These are phyloP conservation scores for Lecanicillium sp. DNA, from an alignment of 2,329 filamentous ascomycete genomes.

Conservation along the genomic window DNA sequence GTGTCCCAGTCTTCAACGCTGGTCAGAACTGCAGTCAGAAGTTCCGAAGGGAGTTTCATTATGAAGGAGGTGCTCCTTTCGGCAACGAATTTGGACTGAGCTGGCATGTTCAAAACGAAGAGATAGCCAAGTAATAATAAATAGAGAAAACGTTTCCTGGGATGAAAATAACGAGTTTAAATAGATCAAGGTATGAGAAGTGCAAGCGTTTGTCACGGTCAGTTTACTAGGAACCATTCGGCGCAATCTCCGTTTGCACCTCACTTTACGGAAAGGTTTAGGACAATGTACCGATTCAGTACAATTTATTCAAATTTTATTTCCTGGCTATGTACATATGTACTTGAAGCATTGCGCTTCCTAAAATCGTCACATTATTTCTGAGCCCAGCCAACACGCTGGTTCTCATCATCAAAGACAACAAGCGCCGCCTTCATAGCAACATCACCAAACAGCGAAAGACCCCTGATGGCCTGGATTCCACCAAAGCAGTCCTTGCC, in stretches of 20 bases:
- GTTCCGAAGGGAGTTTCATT: too few species aligned
- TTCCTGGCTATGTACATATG: background rate
- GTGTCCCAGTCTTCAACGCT: too few species aligned
- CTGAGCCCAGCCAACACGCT: slow-evolving; percentile 29
- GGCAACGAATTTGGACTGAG: too few species aligned
- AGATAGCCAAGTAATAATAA: too few species aligned
- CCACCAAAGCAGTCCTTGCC: slow-evolving; percentile 57
- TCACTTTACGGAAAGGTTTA: background rate
- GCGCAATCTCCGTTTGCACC: background rate
- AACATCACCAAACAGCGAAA: slow-evolving; percentile 55
- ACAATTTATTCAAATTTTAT: background rate
- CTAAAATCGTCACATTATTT: slow-evolving; percentile 1
- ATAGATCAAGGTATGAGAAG: too few species aligned
- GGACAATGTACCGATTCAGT: background rate
- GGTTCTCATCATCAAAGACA: slow-evolving; percentile 47
- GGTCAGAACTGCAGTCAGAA: too few species aligned
- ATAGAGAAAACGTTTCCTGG: too few species aligned
- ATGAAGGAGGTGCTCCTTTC: too few species aligned
- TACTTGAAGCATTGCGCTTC: background rate
- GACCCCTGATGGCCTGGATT: slow-evolving; percentile 45
- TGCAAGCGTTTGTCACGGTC: background rate
- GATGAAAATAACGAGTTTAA: too few species aligned
- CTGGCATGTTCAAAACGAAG: too few species aligned
- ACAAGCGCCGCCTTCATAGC: slow-evolving; percentile 54
- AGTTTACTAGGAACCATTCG: background rate